Evolutionary conservation across 2,329 filamentous ascomycete species (phyloP).

Genomic region (Aspergillus sp.): DNA sequence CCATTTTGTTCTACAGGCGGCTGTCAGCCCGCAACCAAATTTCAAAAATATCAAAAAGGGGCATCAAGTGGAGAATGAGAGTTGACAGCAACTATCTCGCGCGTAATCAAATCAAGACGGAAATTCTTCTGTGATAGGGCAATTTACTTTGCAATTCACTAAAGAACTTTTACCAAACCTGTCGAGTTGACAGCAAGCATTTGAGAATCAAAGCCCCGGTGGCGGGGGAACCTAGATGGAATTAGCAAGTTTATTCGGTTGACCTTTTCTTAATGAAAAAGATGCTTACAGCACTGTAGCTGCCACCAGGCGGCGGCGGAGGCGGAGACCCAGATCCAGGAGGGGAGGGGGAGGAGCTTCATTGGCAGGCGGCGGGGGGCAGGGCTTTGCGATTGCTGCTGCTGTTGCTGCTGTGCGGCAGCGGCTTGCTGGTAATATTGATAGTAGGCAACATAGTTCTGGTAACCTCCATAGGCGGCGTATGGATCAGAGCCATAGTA

Average conservation of each 20-base stretch:
- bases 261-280: background rate
- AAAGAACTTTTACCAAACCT: no score
- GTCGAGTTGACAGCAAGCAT: no score
- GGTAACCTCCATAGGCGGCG: slow-evolving; percentile 84
- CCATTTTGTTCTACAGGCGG: background rate
- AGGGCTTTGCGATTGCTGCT: slow-evolving; percentile 37
- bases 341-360: slow-evolving; percentile 57
- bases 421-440: slow-evolving; percentile 69
- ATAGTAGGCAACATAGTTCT: slow-evolving; percentile 59
- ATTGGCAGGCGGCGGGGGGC: slow-evolving; percentile 50
- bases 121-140: background rate
- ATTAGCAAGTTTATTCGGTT: slow-evolving; percentile 2
- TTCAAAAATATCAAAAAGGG: background rate
- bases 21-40: background rate
- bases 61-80: background rate
- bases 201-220: slow-evolving; percentile 39
- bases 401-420: slow-evolving; percentile 44
- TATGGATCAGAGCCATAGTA: slow-evolving; percentile 82
- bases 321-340: slow-evolving; percentile 58
- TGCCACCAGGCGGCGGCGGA: slow-evolving; percentile 51
- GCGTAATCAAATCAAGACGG: background rate
- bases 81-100: background rate
- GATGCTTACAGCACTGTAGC: slow-evolving; percentile 60
- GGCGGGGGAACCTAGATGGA: slow-evolving; percentile 45
- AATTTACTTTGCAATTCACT: no score